Evolutionary conservation across 495 filamentous ascomycete genomes (phyloP), one percentile per base, ranked within the genome.

Genomic region (Neurospora intermedia): DNA sequence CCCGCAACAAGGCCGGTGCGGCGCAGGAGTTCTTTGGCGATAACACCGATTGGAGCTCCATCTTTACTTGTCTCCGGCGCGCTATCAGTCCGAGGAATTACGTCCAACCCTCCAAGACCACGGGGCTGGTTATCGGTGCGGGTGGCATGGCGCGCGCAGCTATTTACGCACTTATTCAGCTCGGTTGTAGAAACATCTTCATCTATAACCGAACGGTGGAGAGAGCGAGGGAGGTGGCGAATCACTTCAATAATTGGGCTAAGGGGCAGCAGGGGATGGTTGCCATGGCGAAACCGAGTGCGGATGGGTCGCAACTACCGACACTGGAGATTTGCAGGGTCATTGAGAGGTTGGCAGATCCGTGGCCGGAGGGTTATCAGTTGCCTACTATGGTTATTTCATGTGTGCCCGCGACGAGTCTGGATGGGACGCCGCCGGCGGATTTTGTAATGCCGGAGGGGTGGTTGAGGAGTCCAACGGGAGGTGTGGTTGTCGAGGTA

Each of bases 1-100:
- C 90, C 35, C 85, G 91, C 39, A 90, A 91, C 79, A 88, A 87
- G 76, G 84, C 89, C 5, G 92, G 92, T 0, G 82, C 85, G 2
- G 86, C 92, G 6, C 78, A 86, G 69, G 90, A 87, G 6, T 90
- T 93, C 75, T 94, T 93, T 74, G 93, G 93, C 8, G 92, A 94
- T 71, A 96, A 96, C 78, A 96, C 92, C 0, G 92, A 94, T 81
- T 96, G 92, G 91, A 91, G 91, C 38, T 89, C 92, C 16, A 92
- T 94, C 23, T 70, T 82, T 13, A 84, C 84, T 10, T 93, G 91
- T 75, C 85, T 94, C 38, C 88, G 87, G 4, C 88, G 92, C 39
- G 92, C 92, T 71, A 89, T 94, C 70, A 94, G 92, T 15, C 93
- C 92, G 13, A 87, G 91, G 15, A 94, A 96, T 77, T 90, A 89